Conservation (phyloP, 75 land plant genomes). For the Cupressus sempervirens region DNA sequence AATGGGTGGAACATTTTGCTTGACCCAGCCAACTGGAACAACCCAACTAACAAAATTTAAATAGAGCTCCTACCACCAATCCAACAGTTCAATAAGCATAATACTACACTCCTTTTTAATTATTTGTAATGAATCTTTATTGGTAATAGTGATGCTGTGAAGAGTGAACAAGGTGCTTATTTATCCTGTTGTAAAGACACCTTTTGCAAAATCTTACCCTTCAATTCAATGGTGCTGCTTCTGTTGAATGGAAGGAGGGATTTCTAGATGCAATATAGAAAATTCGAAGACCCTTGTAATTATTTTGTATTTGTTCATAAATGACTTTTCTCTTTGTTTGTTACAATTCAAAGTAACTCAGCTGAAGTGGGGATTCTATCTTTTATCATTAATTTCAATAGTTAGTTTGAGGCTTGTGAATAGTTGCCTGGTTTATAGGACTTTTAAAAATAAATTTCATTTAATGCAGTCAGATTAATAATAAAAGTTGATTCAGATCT, state of each 20-base stretch:
- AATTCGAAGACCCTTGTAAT: not conserved
- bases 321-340: not conserved
- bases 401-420: not conserved
- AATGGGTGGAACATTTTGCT: not conserved
- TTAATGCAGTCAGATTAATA: not conserved
- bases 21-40: not conserved
- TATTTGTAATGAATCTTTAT: not conserved
- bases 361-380: not conserved
- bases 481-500: not conserved
- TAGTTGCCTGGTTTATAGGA: not conserved
- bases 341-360: not conserved
- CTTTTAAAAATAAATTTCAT: not conserved
- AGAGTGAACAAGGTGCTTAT: not conserved
- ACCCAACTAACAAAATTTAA: not conserved
- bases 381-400: not conserved
- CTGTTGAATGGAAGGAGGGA: not conserved
- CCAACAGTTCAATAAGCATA: not conserved
- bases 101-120: not conserved
- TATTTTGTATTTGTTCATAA: not conserved
- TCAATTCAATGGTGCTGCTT: not conserved
- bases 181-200: not conserved
- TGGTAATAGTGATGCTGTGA: not conserved
- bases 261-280: not conserved
- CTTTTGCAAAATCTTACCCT: not conserved
- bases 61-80: not conserved